Base-by-base conservation (phyloP, 495 filamentous ascomycete genomes). In the Venustampulla echinocandica region DNA sequence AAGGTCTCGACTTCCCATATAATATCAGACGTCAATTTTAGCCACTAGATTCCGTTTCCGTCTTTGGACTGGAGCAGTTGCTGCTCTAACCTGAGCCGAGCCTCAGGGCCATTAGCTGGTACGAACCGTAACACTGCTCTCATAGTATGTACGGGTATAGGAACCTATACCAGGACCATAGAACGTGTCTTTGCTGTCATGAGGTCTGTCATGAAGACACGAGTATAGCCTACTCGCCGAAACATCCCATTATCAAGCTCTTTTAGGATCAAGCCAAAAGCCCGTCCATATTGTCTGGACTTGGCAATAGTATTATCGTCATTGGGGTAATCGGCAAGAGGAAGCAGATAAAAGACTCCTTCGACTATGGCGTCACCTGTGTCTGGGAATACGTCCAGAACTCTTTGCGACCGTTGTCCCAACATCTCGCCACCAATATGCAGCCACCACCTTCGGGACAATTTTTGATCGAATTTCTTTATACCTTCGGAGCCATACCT, bases 191-290 rank as follows among this genome's bases (percentile, higher is more conserved):
- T 40, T 20, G 17, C 17, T 40, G 17, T 20, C 37, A 40, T 40
- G 15, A 40, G 22, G 37, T 40, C 18, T 20, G 2, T 20, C 13
- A 19, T 19, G 5, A 19, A 18, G 20, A 40, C 17, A 14, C 37
- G 37, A 40, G 37, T 40, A 21, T 19, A 40, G 37, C 37, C 37
- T 21, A 40, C 37, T 40, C 37, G 37, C 20, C 22, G 14, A 40
- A 40, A 40, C 22, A 13, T 20, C 17, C 37, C 37, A 40, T 40
- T 19, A 40, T 14, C 19, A 19, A 4, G 15, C 19, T 40, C 37
- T 40, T 40, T 40, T 19, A 40, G 20, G 20, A 40, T 40, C 37
- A 40, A 40, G 14, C 37, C 37, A 21, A 40, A 40, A 40, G 22
- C 22, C 17, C 6, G 17, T 20, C 37, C 37, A 19, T 40, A 10